Evolutionary conservation across 2,329 filamentous ascomycete genomes (phyloP).

Genomic region (Trichoderma sp.): DNA sequence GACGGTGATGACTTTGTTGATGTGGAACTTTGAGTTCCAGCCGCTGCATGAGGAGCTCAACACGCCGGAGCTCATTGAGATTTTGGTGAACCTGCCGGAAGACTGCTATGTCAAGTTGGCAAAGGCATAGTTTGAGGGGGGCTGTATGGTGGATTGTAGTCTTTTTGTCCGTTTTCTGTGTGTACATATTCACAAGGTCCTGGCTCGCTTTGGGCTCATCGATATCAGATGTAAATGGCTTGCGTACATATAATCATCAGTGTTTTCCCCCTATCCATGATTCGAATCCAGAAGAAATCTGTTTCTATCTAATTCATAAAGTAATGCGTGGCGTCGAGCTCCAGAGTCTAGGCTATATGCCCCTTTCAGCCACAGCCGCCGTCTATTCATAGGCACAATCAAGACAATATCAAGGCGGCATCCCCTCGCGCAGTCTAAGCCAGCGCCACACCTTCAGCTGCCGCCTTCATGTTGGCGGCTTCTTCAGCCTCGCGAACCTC

Average conservation of each 20-base stretch:
- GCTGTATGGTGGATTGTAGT: background rate
- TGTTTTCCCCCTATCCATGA: background rate
- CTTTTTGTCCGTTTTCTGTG: background rate
- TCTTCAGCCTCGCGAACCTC: conserved; percentile 47
- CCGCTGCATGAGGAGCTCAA: conserved; percentile 30
- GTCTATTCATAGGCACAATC: background rate
- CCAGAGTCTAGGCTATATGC: background rate
- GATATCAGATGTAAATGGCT: no score
- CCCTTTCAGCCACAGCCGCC: background rate
- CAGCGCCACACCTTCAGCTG: background rate
- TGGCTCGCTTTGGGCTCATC: no score
- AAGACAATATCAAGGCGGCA: background rate
- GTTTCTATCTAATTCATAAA: background rate
- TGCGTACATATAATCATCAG: background rate
- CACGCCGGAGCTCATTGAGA: conserved; percentile 32
- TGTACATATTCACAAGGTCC: background rate
- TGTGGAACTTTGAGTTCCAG: conserved; percentile 45
- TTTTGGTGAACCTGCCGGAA: conserved; percentile 36
- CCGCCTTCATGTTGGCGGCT: background rate
- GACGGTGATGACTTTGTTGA: conserved; percentile 42
- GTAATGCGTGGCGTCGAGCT: background rate
- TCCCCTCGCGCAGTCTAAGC: background rate
- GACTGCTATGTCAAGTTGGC: conserved; percentile 36
- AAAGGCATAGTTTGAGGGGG: conserved; percentile 3
- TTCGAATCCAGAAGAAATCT: background rate